Percentiles rank a stretch among this genome's conserved stretches.
phyloP scores from a whole-genome alignment of 108 stramenopile species.

The Stephanodiscus minutulus region DNA sequence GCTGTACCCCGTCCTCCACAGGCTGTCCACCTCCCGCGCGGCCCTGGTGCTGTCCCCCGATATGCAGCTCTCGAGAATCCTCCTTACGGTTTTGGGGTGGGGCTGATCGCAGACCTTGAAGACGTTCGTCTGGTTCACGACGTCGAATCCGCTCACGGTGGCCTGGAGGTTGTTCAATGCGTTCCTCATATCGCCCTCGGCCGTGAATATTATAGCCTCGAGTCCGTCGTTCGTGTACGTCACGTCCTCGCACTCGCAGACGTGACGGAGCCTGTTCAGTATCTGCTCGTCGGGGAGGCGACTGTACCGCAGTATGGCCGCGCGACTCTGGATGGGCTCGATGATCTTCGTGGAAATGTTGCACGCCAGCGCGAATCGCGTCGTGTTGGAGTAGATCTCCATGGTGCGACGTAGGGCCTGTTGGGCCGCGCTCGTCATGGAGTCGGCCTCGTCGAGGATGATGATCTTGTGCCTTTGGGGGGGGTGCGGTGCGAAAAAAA shows the following conservation, averaged over 20 bases:
- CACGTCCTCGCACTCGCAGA: constrained; percentile 89
- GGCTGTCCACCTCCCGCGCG: constrained; percentile 46
- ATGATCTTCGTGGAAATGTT: constrained; percentile 98
- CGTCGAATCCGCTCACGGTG: constrained; percentile 82
- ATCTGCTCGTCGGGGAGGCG: constrained; percentile 92
- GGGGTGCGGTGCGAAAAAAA: not conserved
- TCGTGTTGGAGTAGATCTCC: constrained; percentile 97
- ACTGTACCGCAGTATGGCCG: constrained; percentile 96
- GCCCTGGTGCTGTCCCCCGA: constrained; percentile 71
- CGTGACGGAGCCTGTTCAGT: constrained; percentile 81
- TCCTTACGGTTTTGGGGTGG: constrained; percentile 90
- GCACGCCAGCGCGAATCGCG: constrained; percentile 99
- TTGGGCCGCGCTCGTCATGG: constrained; percentile 98
- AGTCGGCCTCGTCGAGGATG: constrained; percentile 99
- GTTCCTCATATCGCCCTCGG: constrained; percentile 99
- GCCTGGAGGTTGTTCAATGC: constrained; percentile 98
- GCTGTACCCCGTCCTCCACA: constrained; percentile 82
- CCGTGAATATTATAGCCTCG: constrained; percentile 98
- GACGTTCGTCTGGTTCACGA: constrained; percentile 89
- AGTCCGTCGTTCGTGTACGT: constrained; percentile 85
- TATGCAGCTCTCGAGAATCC: constrained; percentile 72
- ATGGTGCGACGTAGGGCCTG: constrained; percentile 97
- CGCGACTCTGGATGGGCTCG: constrained; percentile 98
- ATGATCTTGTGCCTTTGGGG: constrained; percentile 91
- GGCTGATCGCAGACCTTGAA: constrained; percentile 99